These are phyloP conservation scores for Russula ochroleuca DNA, from an alignment of 768 basidiomycete genomes.

Conservation along the genomic window DNA sequence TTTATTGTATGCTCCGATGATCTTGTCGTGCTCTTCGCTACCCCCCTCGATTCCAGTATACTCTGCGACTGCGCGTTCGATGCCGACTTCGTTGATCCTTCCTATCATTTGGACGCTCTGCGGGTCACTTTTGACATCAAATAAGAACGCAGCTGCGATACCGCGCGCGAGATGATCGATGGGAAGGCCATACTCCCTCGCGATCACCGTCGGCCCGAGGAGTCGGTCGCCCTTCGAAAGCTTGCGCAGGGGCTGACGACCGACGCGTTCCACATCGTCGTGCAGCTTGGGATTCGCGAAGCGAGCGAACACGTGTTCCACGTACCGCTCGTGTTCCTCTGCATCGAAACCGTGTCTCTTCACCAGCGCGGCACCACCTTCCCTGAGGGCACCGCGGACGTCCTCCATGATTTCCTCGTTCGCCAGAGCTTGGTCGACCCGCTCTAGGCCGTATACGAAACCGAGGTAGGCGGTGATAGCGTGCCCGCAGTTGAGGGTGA, in stretches of 20 bases:
- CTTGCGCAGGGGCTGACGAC: conserved; percentile 41
- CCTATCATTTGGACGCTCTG: conserved; percentile 35
- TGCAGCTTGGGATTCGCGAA: conserved; percentile 37
- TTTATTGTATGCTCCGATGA: conserved; percentile 29
- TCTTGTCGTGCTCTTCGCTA: conserved; percentile 27
- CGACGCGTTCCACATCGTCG: conserved; percentile 39
- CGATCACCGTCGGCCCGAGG: conserved; percentile 38
- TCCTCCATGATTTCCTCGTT: conserved; percentile 33
- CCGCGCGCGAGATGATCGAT: conserved; percentile 35
- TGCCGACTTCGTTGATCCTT: conserved; percentile 31
- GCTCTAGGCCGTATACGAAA: conserved; percentile 32
- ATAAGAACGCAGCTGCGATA: conserved; percentile 38
- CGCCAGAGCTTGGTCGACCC: conserved; percentile 35
- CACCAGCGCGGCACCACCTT: conserved; percentile 39
- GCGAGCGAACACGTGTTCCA: conserved; percentile 35
- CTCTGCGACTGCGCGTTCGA: conserved; percentile 33
- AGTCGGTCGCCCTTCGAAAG: conserved; percentile 37
- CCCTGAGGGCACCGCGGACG: conserved; percentile 36
- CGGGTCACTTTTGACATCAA: conserved; percentile 35
- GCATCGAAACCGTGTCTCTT: conserved; percentile 32
- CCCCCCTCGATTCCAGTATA: conserved; percentile 33
- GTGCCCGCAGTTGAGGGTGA: conserved; percentile 43
- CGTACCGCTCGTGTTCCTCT: conserved; percentile 33
- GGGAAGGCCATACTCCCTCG: conserved; percentile 33
- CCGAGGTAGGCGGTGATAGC: conserved; percentile 41